Evolutionary conservation across 768 basidiomycete species (phyloP).

Genomic region (Tricholoma saponaceum): DNA sequence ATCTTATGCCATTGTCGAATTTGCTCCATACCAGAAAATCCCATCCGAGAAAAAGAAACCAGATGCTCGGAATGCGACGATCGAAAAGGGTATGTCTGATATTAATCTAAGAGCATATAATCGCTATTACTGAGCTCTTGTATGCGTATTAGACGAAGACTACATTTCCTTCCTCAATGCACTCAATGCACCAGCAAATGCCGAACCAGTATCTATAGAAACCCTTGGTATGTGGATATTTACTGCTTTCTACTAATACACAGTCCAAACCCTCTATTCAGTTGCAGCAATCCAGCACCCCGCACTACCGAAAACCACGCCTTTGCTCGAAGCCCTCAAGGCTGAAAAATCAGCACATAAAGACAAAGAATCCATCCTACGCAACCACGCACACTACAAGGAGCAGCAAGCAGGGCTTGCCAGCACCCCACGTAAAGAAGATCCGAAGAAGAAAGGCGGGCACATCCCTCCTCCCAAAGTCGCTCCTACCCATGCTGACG

Average conservation of each 20-base stretch:
- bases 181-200: constrained; percentile 46
- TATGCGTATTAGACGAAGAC: constrained; percentile 59
- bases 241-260: not conserved
- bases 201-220: constrained; percentile 64
- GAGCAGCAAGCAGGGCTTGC: constrained; percentile 31
- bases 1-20: constrained; percentile 87
- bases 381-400: constrained; percentile 72
- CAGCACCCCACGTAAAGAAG: constrained; percentile 31
- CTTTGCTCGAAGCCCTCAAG: constrained; percentile 89
- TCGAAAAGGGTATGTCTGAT: constrained; percentile 69
- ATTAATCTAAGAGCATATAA: not conserved
- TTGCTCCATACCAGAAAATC: constrained; percentile 87
- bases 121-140: not conserved
- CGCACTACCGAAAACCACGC: constrained; percentile 75
- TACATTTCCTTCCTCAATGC: constrained; percentile 79
- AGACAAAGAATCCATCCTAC: constrained; percentile 69
- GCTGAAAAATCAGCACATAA: constrained; percentile 71
- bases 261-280: constrained; percentile 19
- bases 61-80: constrained; percentile 81
- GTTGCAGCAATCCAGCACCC: constrained; percentile 63
- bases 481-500: constrained; percentile 8
- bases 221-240: constrained; percentile 43
- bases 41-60: constrained; percentile 71
- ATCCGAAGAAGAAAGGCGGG: constrained; percentile 24
- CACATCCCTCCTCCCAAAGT: not conserved